phyloP scores from a whole-genome alignment of 2,329 filamentous ascomycete species.

The Zymoseptoria pseudotritici region DNA sequence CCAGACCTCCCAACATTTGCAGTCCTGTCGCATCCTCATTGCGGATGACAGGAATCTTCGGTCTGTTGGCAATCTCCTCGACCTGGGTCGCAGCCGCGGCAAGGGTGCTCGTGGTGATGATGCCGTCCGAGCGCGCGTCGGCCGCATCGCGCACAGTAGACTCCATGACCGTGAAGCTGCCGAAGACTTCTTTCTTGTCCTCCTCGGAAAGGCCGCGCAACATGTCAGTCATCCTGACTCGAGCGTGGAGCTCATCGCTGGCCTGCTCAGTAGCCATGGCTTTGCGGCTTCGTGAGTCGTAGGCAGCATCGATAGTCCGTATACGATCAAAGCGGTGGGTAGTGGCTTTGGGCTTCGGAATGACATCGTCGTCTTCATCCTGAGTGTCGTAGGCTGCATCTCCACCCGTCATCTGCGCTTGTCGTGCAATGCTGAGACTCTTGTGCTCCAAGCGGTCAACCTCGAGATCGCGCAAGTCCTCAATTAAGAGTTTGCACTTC shows the following conservation, averaged over 20 bases:
- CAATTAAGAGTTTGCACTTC: slow-evolving; percentile 28
- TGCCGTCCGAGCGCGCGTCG: slow-evolving; percentile 31
- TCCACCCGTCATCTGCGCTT: slow-evolving; percentile 10
- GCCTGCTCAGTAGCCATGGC: slow-evolving; percentile 21
- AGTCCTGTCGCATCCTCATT: slow-evolving; percentile 38
- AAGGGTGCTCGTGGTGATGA: slow-evolving; percentile 26
- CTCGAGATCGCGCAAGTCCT: slow-evolving; percentile 22
- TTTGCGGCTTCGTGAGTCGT: slow-evolving; percentile 25
- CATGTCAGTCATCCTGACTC: slow-evolving; percentile 20
- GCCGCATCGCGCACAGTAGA: slow-evolving; percentile 36
- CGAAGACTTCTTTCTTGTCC: slow-evolving; percentile 5
- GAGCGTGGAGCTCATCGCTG: slow-evolving; percentile 17
- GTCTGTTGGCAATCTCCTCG: slow-evolving; percentile 16
- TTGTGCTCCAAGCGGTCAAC: slow-evolving; percentile 25
- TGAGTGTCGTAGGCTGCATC: slow-evolving; percentile 18
- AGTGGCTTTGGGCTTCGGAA: slow-evolving; percentile 31
- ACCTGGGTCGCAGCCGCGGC: slow-evolving; percentile 30
- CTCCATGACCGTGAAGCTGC: slow-evolving; percentile 37
- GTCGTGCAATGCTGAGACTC: slow-evolving; percentile 22
- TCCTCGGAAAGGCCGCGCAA: slow-evolving; percentile 28
- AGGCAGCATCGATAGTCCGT: slow-evolving; percentile 17
- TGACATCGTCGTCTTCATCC: slow-evolving; percentile 32
- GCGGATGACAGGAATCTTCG: slow-evolving; percentile 23
- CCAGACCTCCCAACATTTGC: slow-evolving; percentile 24
- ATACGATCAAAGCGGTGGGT: slow-evolving; percentile 21